Evolutionary conservation across 2,329 filamentous ascomycete species (phyloP).

Genomic region (Scedosporium aurantiacum): DNA sequence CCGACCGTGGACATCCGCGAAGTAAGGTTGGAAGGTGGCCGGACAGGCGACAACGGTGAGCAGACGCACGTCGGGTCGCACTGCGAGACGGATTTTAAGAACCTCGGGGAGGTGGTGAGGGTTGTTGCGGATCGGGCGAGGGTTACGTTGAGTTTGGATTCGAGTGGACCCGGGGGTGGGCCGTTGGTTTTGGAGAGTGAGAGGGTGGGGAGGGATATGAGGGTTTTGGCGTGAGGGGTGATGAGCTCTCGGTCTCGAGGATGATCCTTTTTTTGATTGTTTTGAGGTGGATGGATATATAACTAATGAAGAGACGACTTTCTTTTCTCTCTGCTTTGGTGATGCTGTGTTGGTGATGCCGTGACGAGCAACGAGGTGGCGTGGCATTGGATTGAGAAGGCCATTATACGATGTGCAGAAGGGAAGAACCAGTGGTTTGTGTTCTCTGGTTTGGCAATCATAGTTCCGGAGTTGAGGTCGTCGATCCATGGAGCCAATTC

Average conservation of each 20-base stretch:
- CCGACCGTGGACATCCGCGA: constrained; percentile 71
- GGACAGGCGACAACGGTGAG: constrained; percentile 7
- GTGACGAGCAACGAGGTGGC: too few species aligned
- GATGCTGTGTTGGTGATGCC: too few species aligned
- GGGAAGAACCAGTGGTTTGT: too few species aligned
- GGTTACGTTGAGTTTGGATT: constrained; percentile 63
- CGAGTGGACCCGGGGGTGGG: constrained; percentile 53
- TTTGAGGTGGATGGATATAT: neutral
- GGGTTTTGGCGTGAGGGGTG: constrained; percentile 2
- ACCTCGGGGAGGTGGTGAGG: constrained; percentile 63
- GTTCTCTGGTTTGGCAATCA: too few species aligned
- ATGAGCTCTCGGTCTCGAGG: neutral
- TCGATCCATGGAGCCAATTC: too few species aligned
- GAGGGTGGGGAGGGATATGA: constrained; percentile 12
- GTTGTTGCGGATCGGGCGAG: constrained; percentile 61
- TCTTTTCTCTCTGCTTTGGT: too few species aligned
- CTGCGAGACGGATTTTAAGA: constrained; percentile 73
- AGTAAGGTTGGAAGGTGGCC: constrained; percentile 25
- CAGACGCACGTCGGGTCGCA: constrained; percentile 14
- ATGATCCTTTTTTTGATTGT: neutral
- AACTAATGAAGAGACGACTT: neutral
- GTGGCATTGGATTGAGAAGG: too few species aligned
- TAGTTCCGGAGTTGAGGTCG: too few species aligned
- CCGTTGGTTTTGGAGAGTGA: constrained; percentile 58
- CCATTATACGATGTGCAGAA: too few species aligned